Percentiles rank a stretch among this genome's conserved stretches.
These are phyloP conservation scores for Amoebophrya sp. DNA, from an alignment of 169 alveolate genomes.

Conservation along the genomic window DNA sequence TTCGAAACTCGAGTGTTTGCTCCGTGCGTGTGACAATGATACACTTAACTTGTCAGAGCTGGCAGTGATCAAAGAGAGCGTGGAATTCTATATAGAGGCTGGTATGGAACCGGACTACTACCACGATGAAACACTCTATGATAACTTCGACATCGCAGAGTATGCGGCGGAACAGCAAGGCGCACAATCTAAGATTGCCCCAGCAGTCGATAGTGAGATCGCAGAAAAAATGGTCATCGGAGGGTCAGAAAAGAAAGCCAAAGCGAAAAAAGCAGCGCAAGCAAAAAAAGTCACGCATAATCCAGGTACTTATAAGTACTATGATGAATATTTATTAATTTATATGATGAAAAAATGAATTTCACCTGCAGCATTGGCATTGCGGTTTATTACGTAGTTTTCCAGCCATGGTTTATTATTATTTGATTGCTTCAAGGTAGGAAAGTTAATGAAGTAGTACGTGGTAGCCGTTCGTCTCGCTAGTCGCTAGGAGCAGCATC, in stretches of 20 bases:
- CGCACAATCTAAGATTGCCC: not conserved
- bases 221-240: not conserved
- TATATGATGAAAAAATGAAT: no score
- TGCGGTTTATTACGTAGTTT: no score
- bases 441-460: no score
- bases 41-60: not conserved
- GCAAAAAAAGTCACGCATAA: not conserved
- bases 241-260: not conserved
- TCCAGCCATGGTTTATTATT: no score
- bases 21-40: slow-evolving; percentile 18
- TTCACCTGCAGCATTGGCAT: no score
- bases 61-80: not conserved
- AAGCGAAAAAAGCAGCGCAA: not conserved
- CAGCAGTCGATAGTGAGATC: not conserved
- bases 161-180: not conserved
- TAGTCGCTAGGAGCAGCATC: no score
- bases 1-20: not conserved
- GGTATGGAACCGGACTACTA: slow-evolving; percentile 13
- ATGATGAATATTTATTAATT: no score
- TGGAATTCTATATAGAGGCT: slow-evolving; percentile 8
- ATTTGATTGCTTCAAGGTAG: no score
- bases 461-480: no score
- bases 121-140: slow-evolving; percentile 29
- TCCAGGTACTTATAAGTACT: no score
- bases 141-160: not conserved